Evolutionary conservation across 768 basidiomycete species (phyloP), one percentile per base, ranked within the genome.

Genomic region (Auriculariales sp.): DNA sequence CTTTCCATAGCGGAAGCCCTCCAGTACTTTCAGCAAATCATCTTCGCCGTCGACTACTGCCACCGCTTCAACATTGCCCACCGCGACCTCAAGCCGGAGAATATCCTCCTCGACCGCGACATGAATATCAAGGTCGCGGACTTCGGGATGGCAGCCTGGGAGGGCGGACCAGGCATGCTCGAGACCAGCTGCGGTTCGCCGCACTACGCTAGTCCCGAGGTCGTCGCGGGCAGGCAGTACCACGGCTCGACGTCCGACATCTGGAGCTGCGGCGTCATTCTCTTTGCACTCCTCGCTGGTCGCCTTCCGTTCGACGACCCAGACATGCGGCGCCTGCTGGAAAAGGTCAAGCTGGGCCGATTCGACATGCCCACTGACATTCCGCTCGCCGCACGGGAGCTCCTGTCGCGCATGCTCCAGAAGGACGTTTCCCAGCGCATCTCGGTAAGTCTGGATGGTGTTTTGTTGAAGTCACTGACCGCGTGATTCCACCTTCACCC

Each of bases 71-170:
- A 92, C 55, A 95, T 98, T 66, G 90, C 91, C 53, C 94, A 97
- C 66, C 87, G 94, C 24, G 94, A 99, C 65, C 79, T 99, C 57
- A 98, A 98, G 64, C 94, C 94, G 2, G 94, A 98, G 70, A 97
- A 97, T 60, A 85, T 98, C 47, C 72, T 99, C 32, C 84, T 98
- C 49, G 84, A 92, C 44, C 72, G 75, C 31, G 83, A 83, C 28
- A 83, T 83, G 31, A 72, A 90, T 59, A 76, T 98, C 70, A 98
- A 97, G 71, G 86, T 98, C 35, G 93, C 91, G 22, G 94, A 97
- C 66, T 97, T 94, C 79, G 94, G 94, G 19, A 95, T 97, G 94
- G 93, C 94, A 24, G 88, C 93, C 9, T 88, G 95, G 59, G 88
- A 91, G 52, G 83, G 85, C 33, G 86, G 85, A 32, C 76, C 81